Conservation (phyloP, 805 yeast species). For the Saturnispora hagleri region DNA sequence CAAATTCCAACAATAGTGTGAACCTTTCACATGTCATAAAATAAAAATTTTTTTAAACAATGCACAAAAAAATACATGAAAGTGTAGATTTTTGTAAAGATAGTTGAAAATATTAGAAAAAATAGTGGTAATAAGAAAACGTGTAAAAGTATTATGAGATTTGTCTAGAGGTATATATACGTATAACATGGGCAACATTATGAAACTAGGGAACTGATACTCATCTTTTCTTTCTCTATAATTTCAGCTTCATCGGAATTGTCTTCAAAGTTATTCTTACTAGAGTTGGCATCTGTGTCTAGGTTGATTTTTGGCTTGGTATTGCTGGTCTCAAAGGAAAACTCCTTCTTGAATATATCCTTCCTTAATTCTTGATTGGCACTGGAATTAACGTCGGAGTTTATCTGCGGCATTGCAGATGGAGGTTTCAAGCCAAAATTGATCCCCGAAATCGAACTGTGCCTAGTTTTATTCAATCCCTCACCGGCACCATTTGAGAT, state of each 20-base stretch:
- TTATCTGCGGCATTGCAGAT: background rate
- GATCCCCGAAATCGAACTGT: background rate
- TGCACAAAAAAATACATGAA: background rate
- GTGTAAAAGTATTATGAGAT: background rate
- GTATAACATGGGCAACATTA: background rate
- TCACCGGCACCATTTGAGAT: slow-evolving; percentile 1
- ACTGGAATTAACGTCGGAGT: background rate
- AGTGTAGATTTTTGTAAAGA: background rate
- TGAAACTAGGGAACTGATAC: slow-evolving; percentile 9
- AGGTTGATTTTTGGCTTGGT: background rate
- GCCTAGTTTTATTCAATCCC: background rate
- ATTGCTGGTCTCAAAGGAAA: slow-evolving; percentile 14
- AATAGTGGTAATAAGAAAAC: background rate
- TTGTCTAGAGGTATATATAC: background rate
- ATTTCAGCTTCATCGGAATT: background rate
- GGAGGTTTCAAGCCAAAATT: background rate
- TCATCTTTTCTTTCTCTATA: slow-evolving; percentile 6
- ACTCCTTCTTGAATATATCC: slow-evolving; percentile 24
- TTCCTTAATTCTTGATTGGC: slow-evolving; percentile 6
- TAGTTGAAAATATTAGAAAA: background rate
- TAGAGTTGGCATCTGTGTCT: background rate
- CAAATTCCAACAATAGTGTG: background rate
- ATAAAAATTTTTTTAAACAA: too few relatives aligned
- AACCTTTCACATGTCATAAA: background rate
- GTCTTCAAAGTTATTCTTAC: background rate